A percentile compares a stretch with the other conserved stretches of the same genome.
Evolutionary conservation across 495 filamentous ascomycete species (phyloP).

Genomic region (Penicillium cataractarum): DNA sequence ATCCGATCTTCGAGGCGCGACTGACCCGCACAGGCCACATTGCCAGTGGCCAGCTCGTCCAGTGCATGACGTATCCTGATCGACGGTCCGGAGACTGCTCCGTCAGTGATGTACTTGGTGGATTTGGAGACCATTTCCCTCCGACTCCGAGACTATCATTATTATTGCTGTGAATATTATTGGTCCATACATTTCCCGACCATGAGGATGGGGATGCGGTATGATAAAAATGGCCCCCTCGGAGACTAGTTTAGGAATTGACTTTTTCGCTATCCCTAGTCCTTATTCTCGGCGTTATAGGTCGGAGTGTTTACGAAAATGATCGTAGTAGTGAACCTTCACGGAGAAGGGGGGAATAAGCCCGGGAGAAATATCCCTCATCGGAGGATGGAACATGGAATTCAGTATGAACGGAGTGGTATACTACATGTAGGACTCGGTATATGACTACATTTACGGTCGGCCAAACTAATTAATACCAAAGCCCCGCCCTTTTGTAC

Average conservation of each 20-base stretch:
- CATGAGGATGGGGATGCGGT: not conserved
- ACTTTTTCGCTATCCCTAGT: slow-evolving; percentile 1
- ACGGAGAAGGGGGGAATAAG: not conserved
- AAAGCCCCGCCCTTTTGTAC: not conserved
- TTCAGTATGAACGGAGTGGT: not conserved
- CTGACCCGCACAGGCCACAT: slow-evolving; percentile 10
- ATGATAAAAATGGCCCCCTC: not conserved
- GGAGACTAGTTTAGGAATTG: slow-evolving; percentile 5
- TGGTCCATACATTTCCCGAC: not conserved
- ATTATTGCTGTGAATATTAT: not conserved
- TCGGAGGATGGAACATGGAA: not conserved
- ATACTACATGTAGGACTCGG: too few relatives aligned
- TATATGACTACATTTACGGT: not conserved
- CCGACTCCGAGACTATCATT: not conserved
- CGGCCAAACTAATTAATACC: not conserved
- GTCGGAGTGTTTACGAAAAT: not conserved
- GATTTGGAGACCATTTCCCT: not conserved
- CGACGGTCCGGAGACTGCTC: not conserved
- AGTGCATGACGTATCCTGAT: slow-evolving; percentile 15
- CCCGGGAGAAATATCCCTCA: not conserved
- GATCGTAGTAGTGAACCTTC: not conserved
- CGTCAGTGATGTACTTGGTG: not conserved
- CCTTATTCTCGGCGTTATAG: not conserved
- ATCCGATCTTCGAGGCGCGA: too few relatives aligned
- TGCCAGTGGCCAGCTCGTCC: slow-evolving; percentile 1